Evolutionary conservation across 345 rosid species (phyloP).

Genomic region (Hirschfeldia incana): DNA sequence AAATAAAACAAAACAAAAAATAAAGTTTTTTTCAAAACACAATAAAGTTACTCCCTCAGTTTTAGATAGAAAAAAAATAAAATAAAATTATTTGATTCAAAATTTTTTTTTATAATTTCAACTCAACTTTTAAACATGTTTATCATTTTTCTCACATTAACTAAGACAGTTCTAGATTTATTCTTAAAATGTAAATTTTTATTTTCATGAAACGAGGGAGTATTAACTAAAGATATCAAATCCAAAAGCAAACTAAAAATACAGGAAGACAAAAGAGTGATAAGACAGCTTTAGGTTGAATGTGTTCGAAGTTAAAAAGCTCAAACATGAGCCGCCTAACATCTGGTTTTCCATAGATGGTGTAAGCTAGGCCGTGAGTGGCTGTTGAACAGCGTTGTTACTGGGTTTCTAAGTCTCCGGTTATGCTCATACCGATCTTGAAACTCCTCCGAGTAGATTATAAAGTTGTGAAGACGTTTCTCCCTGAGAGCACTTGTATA

Average conservation of each 20-base stretch:
- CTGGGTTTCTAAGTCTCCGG: conserved; percentile 74
- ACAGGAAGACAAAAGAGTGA: not conserved
- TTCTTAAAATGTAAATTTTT: no score
- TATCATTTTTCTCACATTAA: no score
- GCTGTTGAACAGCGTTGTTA: conserved; percentile 88
- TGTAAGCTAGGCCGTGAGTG: conserved; percentile 78
- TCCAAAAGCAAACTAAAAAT: conserved; percentile 11
- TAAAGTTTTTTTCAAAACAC: no score
- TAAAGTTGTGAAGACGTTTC: conserved; percentile 61
- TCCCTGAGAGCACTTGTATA: conserved; percentile 91
- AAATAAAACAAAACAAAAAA: no score
- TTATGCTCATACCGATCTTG: conserved; percentile 75
- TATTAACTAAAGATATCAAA: conserved; percentile 4
- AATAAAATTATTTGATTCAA: no score
- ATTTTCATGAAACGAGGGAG: no score
- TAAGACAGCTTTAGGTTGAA: conserved; percentile 71
- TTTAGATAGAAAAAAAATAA: no score
- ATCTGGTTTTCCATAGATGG: conserved; percentile 84
- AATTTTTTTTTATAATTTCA: no score
- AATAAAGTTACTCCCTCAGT: no score
- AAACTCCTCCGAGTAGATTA: conserved; percentile 68
- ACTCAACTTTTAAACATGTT: no score
- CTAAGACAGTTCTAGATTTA: no score
- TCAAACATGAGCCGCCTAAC: conserved; percentile 91
- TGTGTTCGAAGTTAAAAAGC: conserved; percentile 91